Evolutionary conservation across 2,329 filamentous ascomycete genomes (phyloP), one percentile per base, ranked within the genome.

Genomic region (Onygena corvina): DNA sequence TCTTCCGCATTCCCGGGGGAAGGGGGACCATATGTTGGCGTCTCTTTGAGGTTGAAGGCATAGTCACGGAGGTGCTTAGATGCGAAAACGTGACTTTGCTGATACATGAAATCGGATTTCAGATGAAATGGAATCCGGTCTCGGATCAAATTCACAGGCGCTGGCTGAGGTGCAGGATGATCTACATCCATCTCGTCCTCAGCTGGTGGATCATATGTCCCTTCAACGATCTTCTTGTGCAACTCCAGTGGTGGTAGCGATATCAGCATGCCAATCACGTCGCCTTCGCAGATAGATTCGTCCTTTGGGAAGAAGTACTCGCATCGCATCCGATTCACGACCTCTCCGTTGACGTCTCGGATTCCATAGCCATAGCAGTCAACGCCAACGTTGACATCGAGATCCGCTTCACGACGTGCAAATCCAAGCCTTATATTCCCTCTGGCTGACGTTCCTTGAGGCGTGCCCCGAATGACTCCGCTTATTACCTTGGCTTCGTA

Each of bases 341-440:
- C 90, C 64, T 96, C 88, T 16, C 92, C 92, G 27, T 83, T 78
- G 20, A 89, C 82, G 60, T 98, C 92, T 36, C 89, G 84, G 50
- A 96, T 79, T 40, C 86, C 90, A 63, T 96, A 96, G 61, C 89
- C 94, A 68, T 96, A 95, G 35, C 87, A 96, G 2, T 93, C 93
- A 62, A 96, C 78, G 5, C 92, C 84, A 20, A 96, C 82, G 61
- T 73, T 71, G 33, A 71, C 71, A 51, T 72, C 69, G 9, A 67
- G 60, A 50, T 69, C 67, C 5, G 72, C 67, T 55, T 72, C 70
- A 18, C 69, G 64, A 31, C 70, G 61, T 33, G 68, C 68, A 50
- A 71, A 72, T 21, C 70, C 70, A 27, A 68, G 74, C 62, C 59
- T 74, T 63, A 64, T 74, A 66, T 70, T 66, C 7, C 70, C 69